phyloP scores from a whole-genome alignment of 2,329 filamentous ascomycete species.

The Cercospora nicotianae region DNA sequence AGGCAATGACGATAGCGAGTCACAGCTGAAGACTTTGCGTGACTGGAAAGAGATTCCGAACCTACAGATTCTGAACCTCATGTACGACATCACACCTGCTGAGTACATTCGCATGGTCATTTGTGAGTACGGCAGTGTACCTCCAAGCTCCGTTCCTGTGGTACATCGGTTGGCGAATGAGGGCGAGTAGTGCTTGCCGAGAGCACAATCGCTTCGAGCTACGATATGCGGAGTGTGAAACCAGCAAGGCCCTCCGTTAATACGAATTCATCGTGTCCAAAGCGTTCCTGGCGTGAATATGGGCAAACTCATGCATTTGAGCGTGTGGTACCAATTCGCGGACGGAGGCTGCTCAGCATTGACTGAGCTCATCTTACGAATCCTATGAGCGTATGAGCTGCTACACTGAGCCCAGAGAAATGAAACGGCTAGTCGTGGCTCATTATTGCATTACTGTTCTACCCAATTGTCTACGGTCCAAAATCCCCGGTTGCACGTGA shows the following conservation, averaged over 20 bases:
- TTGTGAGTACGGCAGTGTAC: conserved; percentile 84
- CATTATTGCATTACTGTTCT: not conserved
- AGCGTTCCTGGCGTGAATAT: not conserved
- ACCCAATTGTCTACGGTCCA: not conserved
- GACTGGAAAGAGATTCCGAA: conserved; percentile 61
- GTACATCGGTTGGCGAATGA: conserved; percentile 56
- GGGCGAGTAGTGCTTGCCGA: conserved; percentile 19
- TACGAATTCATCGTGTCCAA: not conserved
- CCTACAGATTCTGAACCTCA: conserved; percentile 67
- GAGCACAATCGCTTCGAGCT: not conserved
- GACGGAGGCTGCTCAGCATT: not conserved
- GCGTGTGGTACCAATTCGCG: not conserved
- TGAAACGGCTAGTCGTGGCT: not conserved
- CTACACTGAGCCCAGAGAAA: not conserved
- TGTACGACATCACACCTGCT: conserved; percentile 90
- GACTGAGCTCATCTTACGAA: not conserved
- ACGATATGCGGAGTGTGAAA: not conserved
- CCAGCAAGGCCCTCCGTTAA: not conserved
- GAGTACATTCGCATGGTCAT: conserved; percentile 86
- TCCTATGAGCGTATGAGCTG: not conserved
- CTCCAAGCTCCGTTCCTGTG: conserved; percentile 80
- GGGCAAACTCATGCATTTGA: not conserved
- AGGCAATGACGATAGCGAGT: conserved; percentile 32
- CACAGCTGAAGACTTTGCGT: conserved; percentile 41
- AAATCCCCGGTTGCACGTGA: not conserved